Evolutionary conservation across 352 stramenopile species (phyloP).

Genomic region (Elongisporangium anandrum): DNA sequence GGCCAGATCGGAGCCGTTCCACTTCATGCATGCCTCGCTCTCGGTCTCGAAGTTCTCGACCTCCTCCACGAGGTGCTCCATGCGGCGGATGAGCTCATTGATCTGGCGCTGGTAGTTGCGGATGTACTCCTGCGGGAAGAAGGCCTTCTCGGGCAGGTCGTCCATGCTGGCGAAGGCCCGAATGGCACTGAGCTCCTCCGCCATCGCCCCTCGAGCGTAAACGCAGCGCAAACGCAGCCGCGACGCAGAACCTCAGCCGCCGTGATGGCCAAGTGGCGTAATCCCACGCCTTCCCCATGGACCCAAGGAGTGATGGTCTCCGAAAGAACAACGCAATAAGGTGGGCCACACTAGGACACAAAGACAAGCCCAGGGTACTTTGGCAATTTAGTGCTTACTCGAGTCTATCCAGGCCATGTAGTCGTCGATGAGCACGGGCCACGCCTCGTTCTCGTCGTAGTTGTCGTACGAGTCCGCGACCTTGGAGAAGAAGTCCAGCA

Average conservation of each 20-base stretch:
- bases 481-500: slow-evolving; percentile 85
- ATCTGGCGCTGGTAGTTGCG: slow-evolving; percentile 55
- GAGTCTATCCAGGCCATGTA: slow-evolving; percentile 82
- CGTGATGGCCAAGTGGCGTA: neutral
- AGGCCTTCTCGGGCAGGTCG: slow-evolving; percentile 39
- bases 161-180: slow-evolving; percentile 24
- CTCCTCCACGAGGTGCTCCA: slow-evolving; percentile 55
- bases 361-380: neutral
- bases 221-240: neutral
- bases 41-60: slow-evolving; percentile 56
- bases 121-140: slow-evolving; percentile 57
- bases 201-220: neutral
- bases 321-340: neutral
- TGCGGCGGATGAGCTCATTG: slow-evolving; percentile 43
- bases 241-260: no score
- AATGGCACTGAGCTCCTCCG: neutral
- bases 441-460: slow-evolving; percentile 89
- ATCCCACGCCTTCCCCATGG: neutral
- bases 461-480: slow-evolving; percentile 72
- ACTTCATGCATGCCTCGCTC: slow-evolving; percentile 24
- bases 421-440: slow-evolving; percentile 88
- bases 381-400: neutral
- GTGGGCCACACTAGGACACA: neutral
- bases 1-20: slow-evolving; percentile 31
- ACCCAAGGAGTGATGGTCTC: neutral